Evolutionary conservation across 2,329 filamentous ascomycete species (phyloP), one percentile per base, ranked within the genome.

Genomic region (Cladorrhinum sp.): DNA sequence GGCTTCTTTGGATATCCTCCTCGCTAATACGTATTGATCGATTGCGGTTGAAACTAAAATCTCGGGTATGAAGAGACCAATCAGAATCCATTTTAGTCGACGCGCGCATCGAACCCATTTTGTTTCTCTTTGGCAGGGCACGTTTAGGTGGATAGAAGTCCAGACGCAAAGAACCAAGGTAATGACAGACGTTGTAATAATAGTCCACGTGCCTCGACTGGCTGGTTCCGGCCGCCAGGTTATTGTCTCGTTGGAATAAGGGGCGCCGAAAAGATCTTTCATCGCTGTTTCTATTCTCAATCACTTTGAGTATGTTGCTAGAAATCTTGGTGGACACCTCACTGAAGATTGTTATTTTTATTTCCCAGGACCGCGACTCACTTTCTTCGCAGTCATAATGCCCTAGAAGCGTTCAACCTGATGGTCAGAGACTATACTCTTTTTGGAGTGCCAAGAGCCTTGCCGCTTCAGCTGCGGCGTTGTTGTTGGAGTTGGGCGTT

Each of bases 141-240:
- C 13, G 18, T 54, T 59, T 18, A 59, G 36, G 22, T 54, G 50
- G 18, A 59, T 25, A 4, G 57, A 50, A 16, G 50, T 38, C 50
- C 38, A 54, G 10, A 59, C 50, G 13, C 57, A 59, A 8, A 59
- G 38, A 8, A 49, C 22, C 32, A 59, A 5, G 20, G 57, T 59
- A 16, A 59, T 29, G 36, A 59, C 3, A 6, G 29, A 59, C 6
- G 57, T 20, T n/a, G 32, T 48, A 2, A 59, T 5, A 7, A 59
- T 13, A 2, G 25, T 7, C n/a, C 23, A 59, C 1, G 57, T 59
- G 12, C 57, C 57, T 6, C 50, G 57, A 23, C 2, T 6, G 10
- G 16, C 23, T 9, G 50, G 57, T 50, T 59, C 57, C 4, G 9
- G 25, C 18, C 52, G 3, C 56, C 56, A 50, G 16, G 18, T 36